Conservation (phyloP, 176 grass and related monocot genomes). For the Olyra latifolia region DNA sequence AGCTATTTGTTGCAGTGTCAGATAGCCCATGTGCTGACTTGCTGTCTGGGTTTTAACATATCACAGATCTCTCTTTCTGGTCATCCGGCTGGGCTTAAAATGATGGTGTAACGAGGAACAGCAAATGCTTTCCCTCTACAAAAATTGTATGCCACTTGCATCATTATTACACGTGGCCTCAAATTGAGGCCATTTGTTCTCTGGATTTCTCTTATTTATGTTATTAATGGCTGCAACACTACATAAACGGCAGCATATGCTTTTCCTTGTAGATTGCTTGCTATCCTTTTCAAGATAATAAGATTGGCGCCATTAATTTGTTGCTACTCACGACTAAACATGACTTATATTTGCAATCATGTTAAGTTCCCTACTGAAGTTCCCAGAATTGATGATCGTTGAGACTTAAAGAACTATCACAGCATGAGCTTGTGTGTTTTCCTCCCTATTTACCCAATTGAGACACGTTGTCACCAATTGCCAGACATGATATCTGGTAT, state of each 20-base stretch:
- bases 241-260: neutral
- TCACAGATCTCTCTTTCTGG: conserved; percentile 6
- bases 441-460: neutral
- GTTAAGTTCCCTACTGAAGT: neutral
- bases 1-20: conserved; percentile 39
- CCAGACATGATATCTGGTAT: neutral
- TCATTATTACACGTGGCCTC: neutral
- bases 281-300: neutral
- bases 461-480: neutral
- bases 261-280: neutral
- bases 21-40: conserved; percentile 42
- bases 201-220: neutral
- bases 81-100: neutral
- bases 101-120: neutral
- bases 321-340: neutral
- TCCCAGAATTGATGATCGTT: neutral
- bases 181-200: neutral
- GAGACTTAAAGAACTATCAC: neutral
- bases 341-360: neutral
- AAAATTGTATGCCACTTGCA: neutral
- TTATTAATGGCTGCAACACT: neutral
- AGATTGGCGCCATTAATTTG: neutral
- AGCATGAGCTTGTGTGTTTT: neutral
- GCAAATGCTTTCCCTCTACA: neutral
- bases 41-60: conserved; percentile 33